Evolutionary conservation across 257 asterid species (phyloP), one percentile per base, ranked within the genome.

Genomic region (Solanum ossicruentum): DNA sequence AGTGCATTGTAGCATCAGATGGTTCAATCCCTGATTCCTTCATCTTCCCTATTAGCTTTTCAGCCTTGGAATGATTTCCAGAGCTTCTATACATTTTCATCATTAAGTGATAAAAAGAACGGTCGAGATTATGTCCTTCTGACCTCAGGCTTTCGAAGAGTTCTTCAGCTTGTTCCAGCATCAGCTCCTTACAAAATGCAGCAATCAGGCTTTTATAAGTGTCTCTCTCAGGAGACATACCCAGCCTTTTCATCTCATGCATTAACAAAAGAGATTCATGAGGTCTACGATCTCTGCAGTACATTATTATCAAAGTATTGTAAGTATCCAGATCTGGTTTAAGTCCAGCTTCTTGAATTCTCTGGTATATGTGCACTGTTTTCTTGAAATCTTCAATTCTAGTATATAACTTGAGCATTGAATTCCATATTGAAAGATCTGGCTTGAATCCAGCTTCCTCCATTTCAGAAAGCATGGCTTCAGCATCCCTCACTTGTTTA

Each of bases 41-140:
- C 99, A 96, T 96, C 83, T 88, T 91, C 85, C 73, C 90, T 49
- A 95, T 88, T 87, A 96, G 86, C 56, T 89, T 85, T 90, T 95
- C 98, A 52, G 99, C 98, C 90, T 96, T 90, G 52, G 90, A 86
- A 80, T 93, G 95, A 85, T 93, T 86, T 12, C 93, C 97, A 2
- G 91, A 91, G 82, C 84, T 92, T 92, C 99, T 87, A 81, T 93
- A 96, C 95, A 96, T 91, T 89, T 94, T 96, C 98, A 96, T 95
- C 99, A 96, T 96, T 89, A 96, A 87, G 88, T 96, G 99, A 88
- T 93, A 96, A 87, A 96, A 93, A 10, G 98, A 95, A 63, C 99
- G 92, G 84, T 96, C 87, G 81, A 95, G 86, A 83, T 89, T 92
- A 72, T 82, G 86, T 41, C 95, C 97, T 84, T 89, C 94, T 17